Evolutionary conservation across 768 basidiomycete genomes (phyloP), one percentile per base, ranked within the genome.

Genomic region (Tremella yokohamensis): DNA sequence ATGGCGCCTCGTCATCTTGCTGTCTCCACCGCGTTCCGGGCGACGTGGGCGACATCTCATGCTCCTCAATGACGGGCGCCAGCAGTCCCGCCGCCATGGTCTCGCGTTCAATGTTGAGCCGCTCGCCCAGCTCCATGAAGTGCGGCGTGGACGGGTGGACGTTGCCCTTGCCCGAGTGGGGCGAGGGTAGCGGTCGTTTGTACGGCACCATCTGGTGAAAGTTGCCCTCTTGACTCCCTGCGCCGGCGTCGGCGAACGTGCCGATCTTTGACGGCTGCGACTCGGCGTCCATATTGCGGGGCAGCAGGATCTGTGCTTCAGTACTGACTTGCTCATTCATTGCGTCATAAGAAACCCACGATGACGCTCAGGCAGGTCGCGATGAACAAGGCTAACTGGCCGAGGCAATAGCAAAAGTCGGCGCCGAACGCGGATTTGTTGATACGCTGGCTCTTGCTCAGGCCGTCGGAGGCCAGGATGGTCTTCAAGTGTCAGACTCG

Each of bases 221-320:
- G 37, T 52, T 57, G 29, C 29, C 29, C 11, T 34, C 29, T 34
- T 34, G 29, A 11, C 29, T 34, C 11, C 29, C 29, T 18, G 20
- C 20, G 22, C 47, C 52, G 19, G 57, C 42, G 26, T 58, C 50
- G 20, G 57, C 57, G 1, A 52, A 29, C 50, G 42, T 52, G 9
- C 34, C 24, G 47, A 57, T 51, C 20, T 57, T 50, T 1, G 40
- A 18, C 1, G 69, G 66, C 4, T 65, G 48, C 1, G 65, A 64
- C 40, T 70, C 69, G 22, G 61, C 54, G 8, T 56, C 54, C 69
- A 70, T 70, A 49, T 70, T 70, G 22, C 69, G 63, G 1, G 69
- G 69, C 16, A 70, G 54, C 13, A 70, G 59, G 16, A 70, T 42
- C 65, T 66, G 38, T 48, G 11, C 2, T n/a, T 40, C n/a, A 48